Evolutionary conservation across 2,329 filamentous ascomycete species (phyloP).

Genomic region (Ceratocystiopsis minuta): DNA sequence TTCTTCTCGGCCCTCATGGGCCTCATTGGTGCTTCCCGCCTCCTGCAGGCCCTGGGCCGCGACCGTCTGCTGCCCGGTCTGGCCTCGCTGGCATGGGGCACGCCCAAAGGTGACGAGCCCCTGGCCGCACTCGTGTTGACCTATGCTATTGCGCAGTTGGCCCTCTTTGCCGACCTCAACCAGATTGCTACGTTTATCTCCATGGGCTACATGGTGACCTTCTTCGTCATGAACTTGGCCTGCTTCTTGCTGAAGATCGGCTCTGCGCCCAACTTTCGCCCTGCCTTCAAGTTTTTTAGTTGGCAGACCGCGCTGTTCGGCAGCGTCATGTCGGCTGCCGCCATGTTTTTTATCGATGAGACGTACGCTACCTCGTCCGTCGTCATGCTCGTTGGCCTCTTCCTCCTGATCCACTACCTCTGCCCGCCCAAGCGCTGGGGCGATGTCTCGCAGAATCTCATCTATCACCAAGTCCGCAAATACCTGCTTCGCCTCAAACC

Average conservation of each 20-base stretch:
- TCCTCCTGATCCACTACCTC: constrained; percentile 70
- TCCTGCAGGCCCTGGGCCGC: constrained; percentile 65
- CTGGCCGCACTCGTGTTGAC: constrained; percentile 60
- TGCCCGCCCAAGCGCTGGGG: constrained; percentile 79
- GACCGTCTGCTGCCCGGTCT: constrained; percentile 66
- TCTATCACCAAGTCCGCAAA: constrained; percentile 74
- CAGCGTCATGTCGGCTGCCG: constrained; percentile 54
- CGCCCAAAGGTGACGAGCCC: constrained; percentile 54
- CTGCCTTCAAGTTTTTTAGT: constrained; percentile 77
- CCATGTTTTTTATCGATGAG: constrained; percentile 83
- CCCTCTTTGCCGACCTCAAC: constrained; percentile 69
- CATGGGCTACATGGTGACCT: constrained; percentile 79
- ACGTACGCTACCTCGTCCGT: constrained; percentile 63
- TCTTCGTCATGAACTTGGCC: constrained; percentile 72
- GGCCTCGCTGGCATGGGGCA: constrained; percentile 55
- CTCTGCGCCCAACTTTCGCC: constrained; percentile 75
- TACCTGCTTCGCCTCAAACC: constrained; percentile 68
- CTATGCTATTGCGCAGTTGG: constrained; percentile 57
- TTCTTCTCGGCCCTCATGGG: constrained; percentile 82
- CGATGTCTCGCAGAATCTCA: constrained; percentile 75
- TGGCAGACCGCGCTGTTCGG: constrained; percentile 66
- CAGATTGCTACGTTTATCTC: constrained; percentile 80
- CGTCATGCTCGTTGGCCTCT: constrained; percentile 55
- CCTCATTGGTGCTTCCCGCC: constrained; percentile 66
- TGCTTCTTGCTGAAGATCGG: constrained; percentile 76